phyloP scores from a whole-genome alignment of 768 basidiomycete genomes.

The Neoboletus magnificus region DNA sequence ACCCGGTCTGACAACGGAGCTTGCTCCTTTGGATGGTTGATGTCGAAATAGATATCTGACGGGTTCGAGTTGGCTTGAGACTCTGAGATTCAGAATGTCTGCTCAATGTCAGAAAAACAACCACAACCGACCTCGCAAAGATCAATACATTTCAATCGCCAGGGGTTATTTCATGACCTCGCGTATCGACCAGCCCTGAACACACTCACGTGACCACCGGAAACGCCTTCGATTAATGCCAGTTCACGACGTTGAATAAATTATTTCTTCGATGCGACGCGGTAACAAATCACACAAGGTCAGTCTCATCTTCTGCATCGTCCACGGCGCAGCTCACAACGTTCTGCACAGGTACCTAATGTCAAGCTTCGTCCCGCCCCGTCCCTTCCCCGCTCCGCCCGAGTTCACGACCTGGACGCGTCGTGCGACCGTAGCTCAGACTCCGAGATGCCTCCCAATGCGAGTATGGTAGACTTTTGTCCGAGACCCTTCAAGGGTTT shows the following conservation, averaged over 20 bases:
- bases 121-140: not conserved
- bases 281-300: conserved; percentile 69
- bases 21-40: not conserved
- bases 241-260: no score
- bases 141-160: not conserved
- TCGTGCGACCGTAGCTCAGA: conserved; percentile 44
- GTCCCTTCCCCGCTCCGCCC: conserved; percentile 22
- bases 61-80: not conserved
- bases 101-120: no score
- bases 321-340: not conserved
- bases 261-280: conserved; percentile 40
- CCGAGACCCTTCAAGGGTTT: conserved; percentile 67
- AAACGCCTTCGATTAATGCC: not conserved
- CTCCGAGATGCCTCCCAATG: conserved; percentile 47
- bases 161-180: not conserved
- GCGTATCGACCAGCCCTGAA: conserved; percentile 26
- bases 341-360: conserved; percentile 63
- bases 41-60: no score
- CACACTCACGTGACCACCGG: not conserved
- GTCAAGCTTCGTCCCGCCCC: conserved; percentile 74
- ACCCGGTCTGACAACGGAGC: not conserved
- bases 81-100: no score
- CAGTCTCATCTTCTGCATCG: not conserved
- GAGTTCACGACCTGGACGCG: conserved; percentile 22
- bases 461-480: conserved; percentile 45